Conservation (phyloP, 2,329 filamentous ascomycete genomes). For the Metarhizium brunneum region DNA sequence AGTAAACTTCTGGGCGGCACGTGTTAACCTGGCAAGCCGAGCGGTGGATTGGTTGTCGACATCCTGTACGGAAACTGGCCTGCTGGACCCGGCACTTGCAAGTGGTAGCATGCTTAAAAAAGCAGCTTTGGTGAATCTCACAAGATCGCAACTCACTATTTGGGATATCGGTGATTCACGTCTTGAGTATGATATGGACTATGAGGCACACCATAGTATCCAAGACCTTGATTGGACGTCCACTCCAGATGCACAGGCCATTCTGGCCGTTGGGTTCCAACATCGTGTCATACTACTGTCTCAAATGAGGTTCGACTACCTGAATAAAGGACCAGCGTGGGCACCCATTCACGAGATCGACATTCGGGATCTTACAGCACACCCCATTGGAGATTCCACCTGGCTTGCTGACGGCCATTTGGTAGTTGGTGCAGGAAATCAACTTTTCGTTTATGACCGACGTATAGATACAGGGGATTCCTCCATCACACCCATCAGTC, state of each 20-base stretch:
- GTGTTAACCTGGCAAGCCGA: constrained; percentile 50
- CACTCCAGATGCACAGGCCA: constrained; percentile 79
- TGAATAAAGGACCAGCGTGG: constrained; percentile 86
- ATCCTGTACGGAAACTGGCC: constrained; percentile 69
- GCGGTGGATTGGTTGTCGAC: constrained; percentile 75
- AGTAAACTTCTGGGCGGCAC: constrained; percentile 78
- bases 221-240: constrained; percentile 91
- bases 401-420: constrained; percentile 83
- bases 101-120: constrained; percentile 84
- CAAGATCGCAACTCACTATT: constrained; percentile 69
- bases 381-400: constrained; percentile 85
- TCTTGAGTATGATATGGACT: constrained; percentile 71
- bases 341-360: constrained; percentile 73
- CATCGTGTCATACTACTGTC: constrained; percentile 73
- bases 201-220: constrained; percentile 63
- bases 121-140: constrained; percentile 69
- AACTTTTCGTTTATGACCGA: constrained; percentile 77
- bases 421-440: constrained; percentile 82
- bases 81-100: constrained; percentile 63
- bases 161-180: constrained; percentile 81
- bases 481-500: constrained; percentile 41
- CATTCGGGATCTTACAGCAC: constrained; percentile 72
- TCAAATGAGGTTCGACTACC: constrained; percentile 85
- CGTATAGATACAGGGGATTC: constrained; percentile 56
- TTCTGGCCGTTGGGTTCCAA: constrained; percentile 87